Base-by-base conservation (phyloP, 140 eudicot genomes). In the Anethum foeniculum region DNA sequence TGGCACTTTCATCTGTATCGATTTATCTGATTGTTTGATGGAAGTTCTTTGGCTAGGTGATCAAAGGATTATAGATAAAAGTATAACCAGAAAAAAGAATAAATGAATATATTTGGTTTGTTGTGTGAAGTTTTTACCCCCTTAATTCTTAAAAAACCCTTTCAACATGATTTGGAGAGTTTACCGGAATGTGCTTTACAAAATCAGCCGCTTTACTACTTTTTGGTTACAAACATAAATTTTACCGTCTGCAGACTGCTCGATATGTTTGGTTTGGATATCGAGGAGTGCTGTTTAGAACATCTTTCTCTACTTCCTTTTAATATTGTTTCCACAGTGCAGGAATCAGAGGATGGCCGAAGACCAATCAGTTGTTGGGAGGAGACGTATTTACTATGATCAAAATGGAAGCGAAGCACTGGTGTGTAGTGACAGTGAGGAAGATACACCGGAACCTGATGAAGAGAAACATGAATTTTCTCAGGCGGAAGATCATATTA, bases 311-410 rank as follows among this genome's bases (percentile, higher is more conserved):
- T 81, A 34, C 28, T 79, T 82, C 47, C 47, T 87, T 82, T 81
- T 65, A 75, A 49, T 80, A 67, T 56, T 58, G 71, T 89, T 71
- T 81, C 68, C 81, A 78, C 65, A 77, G 52, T 80, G 86, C 96
- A 95, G 99, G 87, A 95, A 95, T 81, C 99, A 91, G 91, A 93
- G 97, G 86, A 95, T 95, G 99, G 92, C 92, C 76, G 96, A 95
- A 81, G 97, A 92, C 80, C 97, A 95, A 76, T 95, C 99, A n/a
- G 93, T 95, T 44, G 92, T 89, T 81, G 99, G 99, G 82, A 88
- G 93, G 80, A 89, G 96, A 62, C 97, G 93, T 72, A 95, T 95
- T 41, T 95, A 95, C 82, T 95, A 95, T 80, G 97, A 90, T 52
- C 83, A 83, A 54, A 88, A 88, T 76, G 97, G 97, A 51, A 85